These are phyloP conservation scores for Leccinum griseonigrum DNA, from an alignment of 1,284 basidiomycete genomes.

Conservation along the genomic window DNA sequence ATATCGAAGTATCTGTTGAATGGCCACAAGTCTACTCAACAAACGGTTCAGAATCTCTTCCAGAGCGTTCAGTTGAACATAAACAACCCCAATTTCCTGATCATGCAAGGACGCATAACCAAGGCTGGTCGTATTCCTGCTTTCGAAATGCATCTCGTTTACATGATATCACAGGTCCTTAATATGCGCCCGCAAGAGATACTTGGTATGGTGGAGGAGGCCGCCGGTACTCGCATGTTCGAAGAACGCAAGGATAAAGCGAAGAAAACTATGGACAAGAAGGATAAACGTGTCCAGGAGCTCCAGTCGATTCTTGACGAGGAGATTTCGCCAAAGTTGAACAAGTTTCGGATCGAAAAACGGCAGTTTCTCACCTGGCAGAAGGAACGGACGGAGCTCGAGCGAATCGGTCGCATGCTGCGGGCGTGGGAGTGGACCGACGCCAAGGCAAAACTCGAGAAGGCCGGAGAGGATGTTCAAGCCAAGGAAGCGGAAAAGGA, in stretches of 20 bases:
- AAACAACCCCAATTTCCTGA: conserved; percentile 99
- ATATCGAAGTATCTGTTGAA: conserved; percentile 97
- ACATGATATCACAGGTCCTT: conserved; percentile 53
- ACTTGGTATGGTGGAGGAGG: conserved; percentile 98
- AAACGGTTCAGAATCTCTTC: conserved; percentile 89
- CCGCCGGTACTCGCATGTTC: conserved; percentile 98
- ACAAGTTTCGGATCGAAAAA: conserved; percentile 90
- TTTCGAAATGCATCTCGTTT: neutral
- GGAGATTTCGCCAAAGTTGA: conserved; percentile 94
- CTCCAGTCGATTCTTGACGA: conserved; percentile 79
- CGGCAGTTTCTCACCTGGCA: conserved; percentile 89
- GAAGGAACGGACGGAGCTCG: conserved; percentile 86
- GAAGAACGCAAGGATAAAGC: conserved; percentile 99
- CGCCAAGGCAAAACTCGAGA: conserved; percentile 43
- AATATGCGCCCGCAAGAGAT: conserved; percentile 99
- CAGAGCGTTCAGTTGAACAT: conserved; percentile 99
- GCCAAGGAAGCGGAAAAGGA: conserved; percentile 45
- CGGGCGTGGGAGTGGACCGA: conserved; percentile 90
- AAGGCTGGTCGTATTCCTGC: conserved; percentile 50
- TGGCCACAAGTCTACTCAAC: conserved; percentile 92
- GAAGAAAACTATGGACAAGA: conserved; percentile 95
- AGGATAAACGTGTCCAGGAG: conserved; percentile 95
- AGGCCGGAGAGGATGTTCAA: conserved; percentile 55
- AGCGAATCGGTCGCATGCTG: conserved; percentile 82
- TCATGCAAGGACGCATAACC: conserved; percentile 98